phyloP scores from a whole-genome alignment of 1,139 yeast genomes.

The Nakaseomyces glabratus region DNA sequence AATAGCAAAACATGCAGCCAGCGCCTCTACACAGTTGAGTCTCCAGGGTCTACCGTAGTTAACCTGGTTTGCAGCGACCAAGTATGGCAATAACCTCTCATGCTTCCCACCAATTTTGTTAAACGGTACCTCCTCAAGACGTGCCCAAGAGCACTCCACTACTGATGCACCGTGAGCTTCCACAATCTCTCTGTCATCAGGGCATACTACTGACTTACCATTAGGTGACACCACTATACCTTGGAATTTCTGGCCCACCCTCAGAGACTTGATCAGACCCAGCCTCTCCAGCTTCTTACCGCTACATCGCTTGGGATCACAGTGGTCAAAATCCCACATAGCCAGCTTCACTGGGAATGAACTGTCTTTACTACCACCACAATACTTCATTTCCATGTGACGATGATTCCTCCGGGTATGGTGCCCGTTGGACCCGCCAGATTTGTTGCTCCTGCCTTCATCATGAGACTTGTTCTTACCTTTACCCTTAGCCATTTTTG shows the following conservation, averaged over 20 bases:
- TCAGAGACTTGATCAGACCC: slow-evolving; percentile 67
- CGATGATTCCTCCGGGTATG: slow-evolving; percentile 46
- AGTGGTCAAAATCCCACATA: slow-evolving; percentile 96
- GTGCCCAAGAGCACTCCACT: slow-evolving; percentile 98
- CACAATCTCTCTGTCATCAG: slow-evolving; percentile 70
- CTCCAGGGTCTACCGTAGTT: slow-evolving; percentile 97
- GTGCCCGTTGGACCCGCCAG: slow-evolving; percentile 48
- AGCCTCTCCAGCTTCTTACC: slow-evolving; percentile 89
- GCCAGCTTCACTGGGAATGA: slow-evolving; percentile 66
- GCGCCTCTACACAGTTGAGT: slow-evolving; percentile 90
- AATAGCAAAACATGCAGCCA: slow-evolving; percentile 95
- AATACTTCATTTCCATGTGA: slow-evolving; percentile 33
- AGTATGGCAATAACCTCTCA: slow-evolving; percentile 79
- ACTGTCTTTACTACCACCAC: slow-evolving; percentile 11
- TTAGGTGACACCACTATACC: slow-evolving; percentile 93
- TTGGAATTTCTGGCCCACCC: slow-evolving; percentile 84
- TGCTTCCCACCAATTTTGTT: slow-evolving; percentile 82
- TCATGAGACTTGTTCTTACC: slow-evolving; percentile 55
- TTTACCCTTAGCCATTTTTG: slow-evolving; percentile 10
- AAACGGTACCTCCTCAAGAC: slow-evolving; percentile 92
- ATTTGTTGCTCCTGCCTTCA: slow-evolving; percentile 28
- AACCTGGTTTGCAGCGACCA: slow-evolving; percentile 95
- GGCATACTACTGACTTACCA: slow-evolving; percentile 86
- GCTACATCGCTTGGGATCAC: slow-evolving; percentile 96
- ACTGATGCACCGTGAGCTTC: slow-evolving; percentile 86